A percentile compares a stretch with the other conserved stretches of the same genome.
phyloP scores from a whole-genome alignment of 2,329 filamentous ascomycete species.

The Fusarium sp. region DNA sequence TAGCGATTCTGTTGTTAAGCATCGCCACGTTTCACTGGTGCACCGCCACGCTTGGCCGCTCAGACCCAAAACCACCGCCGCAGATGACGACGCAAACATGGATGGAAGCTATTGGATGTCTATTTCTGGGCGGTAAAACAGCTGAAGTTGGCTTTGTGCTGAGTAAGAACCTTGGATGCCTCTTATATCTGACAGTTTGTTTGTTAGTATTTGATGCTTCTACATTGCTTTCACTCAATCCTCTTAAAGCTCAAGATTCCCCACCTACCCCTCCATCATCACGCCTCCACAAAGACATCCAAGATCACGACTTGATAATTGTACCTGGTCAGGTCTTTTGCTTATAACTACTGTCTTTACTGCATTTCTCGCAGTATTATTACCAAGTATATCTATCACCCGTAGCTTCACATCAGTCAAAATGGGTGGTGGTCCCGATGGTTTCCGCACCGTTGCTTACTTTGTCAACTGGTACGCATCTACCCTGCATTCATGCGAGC shows the following conservation, averaged over 20 bases:
- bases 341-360: conserved; percentile 16
- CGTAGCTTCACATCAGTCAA: conserved; percentile 16
- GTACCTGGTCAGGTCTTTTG: conserved; percentile 27
- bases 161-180: conserved; percentile 37
- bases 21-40: conserved; percentile 29
- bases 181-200: conserved; percentile 28
- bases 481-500: conserved; percentile 1
- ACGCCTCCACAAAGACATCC: conserved; percentile 29
- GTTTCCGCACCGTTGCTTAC: conserved; percentile 76
- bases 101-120: conserved; percentile 5
- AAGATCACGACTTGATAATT: conserved; percentile 14
- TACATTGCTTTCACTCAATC: background rate
- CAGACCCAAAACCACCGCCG: conserved; percentile 29
- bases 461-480: conserved; percentile 72
- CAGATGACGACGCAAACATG: conserved; percentile 39
- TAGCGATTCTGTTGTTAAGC: conserved; percentile 4
- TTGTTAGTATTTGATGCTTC: background rate
- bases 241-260: conserved; percentile 22
- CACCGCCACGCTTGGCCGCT: conserved; percentile 36
- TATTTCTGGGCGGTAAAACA: background rate
- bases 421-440: conserved; percentile 60
- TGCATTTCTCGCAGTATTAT: conserved; percentile 15
- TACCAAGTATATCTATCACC: conserved; percentile 14
- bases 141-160: conserved; percentile 22
- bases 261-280: conserved; percentile 37